Percentiles rank a stretch among this genome's conserved stretches.
Evolutionary conservation across 768 basidiomycete genomes (phyloP).

Genomic region (Hypholoma sublateritium): DNA sequence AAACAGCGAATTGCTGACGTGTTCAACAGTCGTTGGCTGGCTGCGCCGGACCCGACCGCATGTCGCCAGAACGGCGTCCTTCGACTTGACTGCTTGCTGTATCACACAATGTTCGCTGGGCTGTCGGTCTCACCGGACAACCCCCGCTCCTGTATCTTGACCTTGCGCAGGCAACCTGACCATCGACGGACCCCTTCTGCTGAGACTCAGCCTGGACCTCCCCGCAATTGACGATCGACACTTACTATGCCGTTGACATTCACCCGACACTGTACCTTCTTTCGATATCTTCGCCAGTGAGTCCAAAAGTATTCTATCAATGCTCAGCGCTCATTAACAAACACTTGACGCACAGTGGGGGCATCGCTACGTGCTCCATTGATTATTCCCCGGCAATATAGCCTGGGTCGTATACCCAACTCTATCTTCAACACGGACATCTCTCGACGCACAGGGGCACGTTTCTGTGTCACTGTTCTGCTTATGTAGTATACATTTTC

Average conservation of each 20-base stretch:
- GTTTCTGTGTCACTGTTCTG: no score
- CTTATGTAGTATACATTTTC: no score
- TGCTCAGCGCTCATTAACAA: no score
- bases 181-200: background rate
- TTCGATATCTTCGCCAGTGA: no score
- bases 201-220: background rate
- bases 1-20: constrained; percentile 35
- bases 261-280: background rate
- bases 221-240: background rate
- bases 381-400: no score
- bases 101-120: constrained; percentile 49
- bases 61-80: constrained; percentile 39
- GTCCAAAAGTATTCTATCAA: no score
- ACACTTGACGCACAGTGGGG: no score
- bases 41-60: constrained; percentile 31
- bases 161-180: constrained; percentile 33
- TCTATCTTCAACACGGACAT: no score
- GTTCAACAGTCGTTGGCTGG: constrained; percentile 47
- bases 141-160: constrained; percentile 43
- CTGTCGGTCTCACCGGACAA: constrained; percentile 36
- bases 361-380: no score
- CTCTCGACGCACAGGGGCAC: no score
- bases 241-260: background rate
- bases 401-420: no score
- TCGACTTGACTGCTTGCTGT: constrained; percentile 48